Evolutionary conservation across 2,329 filamentous ascomycete species (phyloP).

Genomic region (Trichoderma simmonsii): DNA sequence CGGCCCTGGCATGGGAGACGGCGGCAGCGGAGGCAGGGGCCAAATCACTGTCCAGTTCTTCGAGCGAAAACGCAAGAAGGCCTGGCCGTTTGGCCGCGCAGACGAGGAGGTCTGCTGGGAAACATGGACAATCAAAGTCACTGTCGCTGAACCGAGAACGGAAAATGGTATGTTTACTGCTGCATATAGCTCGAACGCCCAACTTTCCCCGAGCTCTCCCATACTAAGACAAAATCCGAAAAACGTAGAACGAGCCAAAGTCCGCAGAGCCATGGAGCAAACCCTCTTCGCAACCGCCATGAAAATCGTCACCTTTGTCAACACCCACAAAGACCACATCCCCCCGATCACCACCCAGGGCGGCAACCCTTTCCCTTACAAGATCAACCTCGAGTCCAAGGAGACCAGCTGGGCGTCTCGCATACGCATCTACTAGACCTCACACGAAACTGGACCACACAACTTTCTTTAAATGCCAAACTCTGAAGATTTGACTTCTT

Average conservation of each 20-base stretch:
- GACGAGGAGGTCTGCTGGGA: conserved; percentile 98
- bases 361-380: conserved; percentile 93
- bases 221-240: background rate
- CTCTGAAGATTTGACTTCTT: background rate
- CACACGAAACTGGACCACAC: background rate
- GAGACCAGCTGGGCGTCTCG: conserved; percentile 71
- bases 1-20: conserved; percentile 23
- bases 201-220: background rate
- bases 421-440: conserved; percentile 66
- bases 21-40: conserved; percentile 61
- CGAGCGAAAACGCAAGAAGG: conserved; percentile 82
- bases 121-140: conserved; percentile 89
- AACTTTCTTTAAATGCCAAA: background rate
- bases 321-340: conserved; percentile 90
- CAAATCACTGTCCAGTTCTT: conserved; percentile 89
- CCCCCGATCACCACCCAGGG: conserved; percentile 93
- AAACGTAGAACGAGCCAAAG: conserved; percentile 72
- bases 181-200: background rate
- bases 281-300: conserved; percentile 82
- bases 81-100: conserved; percentile 68
- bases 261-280: conserved; percentile 85
- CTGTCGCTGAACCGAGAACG: conserved; percentile 83
- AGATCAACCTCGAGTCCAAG: conserved; percentile 84
- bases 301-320: conserved; percentile 86
- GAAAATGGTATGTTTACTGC: conserved; percentile 66